Percentiles rank a stretch among this genome's conserved stretches.
These are phyloP conservation scores for Aspergillus sp. DNA, from an alignment of 2,329 filamentous ascomycete species.

Conservation along the genomic window DNA sequence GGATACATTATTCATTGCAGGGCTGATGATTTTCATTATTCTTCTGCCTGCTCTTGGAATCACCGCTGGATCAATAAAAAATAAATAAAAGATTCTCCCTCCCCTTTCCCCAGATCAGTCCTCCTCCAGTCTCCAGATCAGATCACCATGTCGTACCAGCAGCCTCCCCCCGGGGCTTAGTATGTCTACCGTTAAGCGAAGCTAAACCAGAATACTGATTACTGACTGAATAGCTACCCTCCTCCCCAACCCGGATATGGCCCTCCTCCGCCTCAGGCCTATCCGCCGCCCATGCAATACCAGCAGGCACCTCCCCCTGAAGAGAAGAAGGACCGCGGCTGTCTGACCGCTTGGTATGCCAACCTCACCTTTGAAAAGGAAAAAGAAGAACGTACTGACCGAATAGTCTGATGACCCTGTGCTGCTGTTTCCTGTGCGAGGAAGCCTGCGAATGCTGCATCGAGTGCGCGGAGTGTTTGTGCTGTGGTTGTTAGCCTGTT, in stretches of 20 bases:
- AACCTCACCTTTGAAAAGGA: background rate
- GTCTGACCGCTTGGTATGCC: constrained; percentile 19
- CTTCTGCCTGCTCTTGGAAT: constrained; percentile 5
- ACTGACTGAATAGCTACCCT: constrained; percentile 12
- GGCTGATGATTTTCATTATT: constrained; percentile 18
- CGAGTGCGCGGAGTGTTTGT: constrained; percentile 18
- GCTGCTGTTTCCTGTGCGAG: constrained; percentile 24
- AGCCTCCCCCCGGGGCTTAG: constrained; percentile 12
- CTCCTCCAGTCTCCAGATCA: background rate
- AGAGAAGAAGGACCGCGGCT: constrained; percentile 19
- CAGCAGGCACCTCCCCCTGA: constrained; percentile 17
- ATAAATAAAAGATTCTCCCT: background rate
- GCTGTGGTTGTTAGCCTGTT: constrained; percentile 17
- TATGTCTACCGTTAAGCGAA: background rate
- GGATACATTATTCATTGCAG: constrained; percentile 15
- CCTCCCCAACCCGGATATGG: constrained; percentile 11
- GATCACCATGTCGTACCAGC: background rate
- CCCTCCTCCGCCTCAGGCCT: constrained; percentile 9
- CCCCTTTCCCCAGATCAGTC: background rate
- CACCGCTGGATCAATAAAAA: no score
- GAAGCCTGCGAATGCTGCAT: constrained; percentile 22
- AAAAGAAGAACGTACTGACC: background rate
- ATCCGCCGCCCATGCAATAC: constrained; percentile 21
- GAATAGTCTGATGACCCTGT: constrained; percentile 18
- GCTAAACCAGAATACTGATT: background rate